These are phyloP conservation scores for Dryadomyces sulphureus DNA, from an alignment of 2,329 filamentous ascomycete species.

Conservation along the genomic window DNA sequence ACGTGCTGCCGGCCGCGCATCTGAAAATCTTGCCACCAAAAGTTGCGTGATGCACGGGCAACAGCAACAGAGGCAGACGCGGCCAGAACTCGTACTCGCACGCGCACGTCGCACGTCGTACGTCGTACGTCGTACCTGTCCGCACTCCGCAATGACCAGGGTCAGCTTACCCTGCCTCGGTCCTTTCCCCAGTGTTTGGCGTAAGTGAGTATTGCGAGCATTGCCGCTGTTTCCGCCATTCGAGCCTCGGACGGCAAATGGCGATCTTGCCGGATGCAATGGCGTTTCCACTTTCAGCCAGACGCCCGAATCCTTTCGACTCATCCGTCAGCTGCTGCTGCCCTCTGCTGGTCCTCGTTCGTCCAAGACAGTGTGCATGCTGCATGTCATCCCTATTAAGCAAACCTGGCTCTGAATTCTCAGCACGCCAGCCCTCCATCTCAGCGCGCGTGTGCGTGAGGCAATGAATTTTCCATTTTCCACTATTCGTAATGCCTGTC, in stretches of 20 bases:
- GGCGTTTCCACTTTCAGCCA: neutral
- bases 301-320: neutral
- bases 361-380: too few relatives aligned
- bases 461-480: neutral
- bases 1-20: too few relatives aligned
- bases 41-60: too few relatives aligned
- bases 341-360: too few relatives aligned
- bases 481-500: neutral
- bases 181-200: neutral
- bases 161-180: neutral
- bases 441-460: neutral
- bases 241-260: neutral
- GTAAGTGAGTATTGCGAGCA: neutral
- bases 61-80: too few relatives aligned
- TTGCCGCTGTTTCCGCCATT: neutral
- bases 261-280: neutral
- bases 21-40: too few relatives aligned
- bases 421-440: neutral
- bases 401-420: too few relatives aligned
- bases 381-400: too few relatives aligned
- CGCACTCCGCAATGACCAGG: neutral
- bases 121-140: neutral
- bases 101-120: too few relatives aligned
- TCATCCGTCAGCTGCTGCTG: too few relatives aligned
- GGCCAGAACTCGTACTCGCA: too few relatives aligned